Base-by-base conservation (phyloP, 2,329 filamentous ascomycete species). In the Trichophyton mentagrophytes region DNA sequence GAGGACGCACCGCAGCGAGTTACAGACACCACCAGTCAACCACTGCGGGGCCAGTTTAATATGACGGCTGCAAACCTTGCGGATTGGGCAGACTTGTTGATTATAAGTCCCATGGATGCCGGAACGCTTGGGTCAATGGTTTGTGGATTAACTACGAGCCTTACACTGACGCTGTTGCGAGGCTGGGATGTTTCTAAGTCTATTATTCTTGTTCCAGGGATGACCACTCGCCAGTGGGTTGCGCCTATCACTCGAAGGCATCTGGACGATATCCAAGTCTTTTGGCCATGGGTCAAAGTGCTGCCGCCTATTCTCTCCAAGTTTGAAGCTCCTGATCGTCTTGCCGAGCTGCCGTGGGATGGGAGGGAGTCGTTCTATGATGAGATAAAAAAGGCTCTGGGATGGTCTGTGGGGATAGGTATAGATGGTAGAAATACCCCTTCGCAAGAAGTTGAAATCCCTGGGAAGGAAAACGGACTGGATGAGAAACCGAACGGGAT, bases 221-320 rank as follows among this genome's bases (percentile, higher is more conserved):
- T 96, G 90, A 92, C 88, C 38, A 84, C 84, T 1, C 82, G 88
- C 63, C 90, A 92, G 84, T 95, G 90, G 90, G 85, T 91, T 69
- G 90, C 93, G 68, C 89, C 90, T 1, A 85, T 91, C 75, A 95
- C 89, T 15, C 89, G 88, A 75, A 87, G 90, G 68, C 90, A 96
- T 70, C 80, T 96, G 63, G 87, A 83, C 73, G 93, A 95, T 74
- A 83, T 96, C 47, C 82, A 86, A 65, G 79, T 84, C 64, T 91
- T 90, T 71, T 95, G 89, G 89, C 86, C 85, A 59, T 96, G 90
- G 89, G 83, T 96, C 59, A 82, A 87, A 64, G 84, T 93, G 49
- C 81, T 96, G 71, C 80, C 87, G 47, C 90, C 91, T 0, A 84
- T 95, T 38, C 74, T 95, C 15, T 96, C 89, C 89, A 83, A 86